Evolutionary conservation across 345 rosid species (phyloP).

Genomic region (Acer campestre): DNA sequence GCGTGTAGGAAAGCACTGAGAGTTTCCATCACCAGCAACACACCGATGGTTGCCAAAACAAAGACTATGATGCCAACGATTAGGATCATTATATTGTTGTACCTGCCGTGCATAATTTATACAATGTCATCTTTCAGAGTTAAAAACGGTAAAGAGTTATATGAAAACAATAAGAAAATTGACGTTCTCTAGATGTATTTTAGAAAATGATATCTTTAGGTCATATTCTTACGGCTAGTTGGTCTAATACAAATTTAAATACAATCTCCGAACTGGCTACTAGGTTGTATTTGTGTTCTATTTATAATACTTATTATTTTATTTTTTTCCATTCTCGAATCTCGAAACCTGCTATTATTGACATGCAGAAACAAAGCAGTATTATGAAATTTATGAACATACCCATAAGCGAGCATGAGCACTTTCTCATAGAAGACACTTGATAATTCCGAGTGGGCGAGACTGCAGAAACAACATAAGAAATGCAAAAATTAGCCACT

Average conservation of each 20-base stretch:
- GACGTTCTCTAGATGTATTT: background rate
- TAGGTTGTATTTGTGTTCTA: background rate
- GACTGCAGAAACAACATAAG: slow-evolving; percentile 50
- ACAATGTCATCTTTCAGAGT: slow-evolving; percentile 10
- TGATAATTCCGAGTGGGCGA: slow-evolving; percentile 94
- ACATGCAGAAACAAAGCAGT: background rate
- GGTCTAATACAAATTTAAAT: background rate
- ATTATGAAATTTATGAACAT: slow-evolving; percentile 29
- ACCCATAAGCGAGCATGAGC: slow-evolving; percentile 89
- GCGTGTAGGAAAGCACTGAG: slow-evolving; percentile 96
- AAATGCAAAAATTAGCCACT: background rate
- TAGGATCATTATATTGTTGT: slow-evolving; percentile 72
- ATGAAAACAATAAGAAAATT: background rate
- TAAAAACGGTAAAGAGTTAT: no score
- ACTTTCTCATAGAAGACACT: slow-evolving; percentile 96
- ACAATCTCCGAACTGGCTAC: background rate
- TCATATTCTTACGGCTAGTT: background rate
- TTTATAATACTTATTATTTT: background rate
- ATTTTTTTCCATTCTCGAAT: background rate
- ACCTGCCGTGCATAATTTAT: slow-evolving; percentile 41
- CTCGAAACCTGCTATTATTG: background rate
- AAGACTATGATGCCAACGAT: slow-evolving; percentile 71
- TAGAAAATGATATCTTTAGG: background rate
- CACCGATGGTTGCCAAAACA: slow-evolving; percentile 83
- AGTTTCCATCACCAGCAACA: slow-evolving; percentile 95